Percentiles rank a stretch among this genome's conserved stretches.
Conservation (phyloP, 805 yeast species). For the Teunomyces lycoperdinae region DNA sequence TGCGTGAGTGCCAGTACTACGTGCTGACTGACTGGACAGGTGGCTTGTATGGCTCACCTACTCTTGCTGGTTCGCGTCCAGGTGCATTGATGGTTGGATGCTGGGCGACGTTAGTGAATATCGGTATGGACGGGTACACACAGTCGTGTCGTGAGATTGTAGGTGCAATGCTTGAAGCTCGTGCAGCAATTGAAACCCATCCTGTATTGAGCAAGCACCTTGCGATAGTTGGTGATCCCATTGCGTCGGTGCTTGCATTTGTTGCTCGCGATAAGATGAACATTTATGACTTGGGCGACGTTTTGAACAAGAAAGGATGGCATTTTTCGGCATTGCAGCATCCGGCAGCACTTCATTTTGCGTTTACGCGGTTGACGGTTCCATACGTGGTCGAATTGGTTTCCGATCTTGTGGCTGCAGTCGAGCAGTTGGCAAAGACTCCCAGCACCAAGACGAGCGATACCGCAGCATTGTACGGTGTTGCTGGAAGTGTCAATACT, state of each 20-base stretch:
- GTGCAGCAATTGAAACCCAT: constrained; percentile 40
- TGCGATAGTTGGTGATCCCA: constrained; percentile 80
- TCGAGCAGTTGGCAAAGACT: constrained; percentile 30
- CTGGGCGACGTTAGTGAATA: constrained; percentile 86
- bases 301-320: constrained; percentile 72
- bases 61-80: constrained; percentile 94
- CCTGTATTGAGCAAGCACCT: constrained; percentile 51
- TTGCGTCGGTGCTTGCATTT: constrained; percentile 79
- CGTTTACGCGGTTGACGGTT: constrained; percentile 72
- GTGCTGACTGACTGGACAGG: constrained; percentile 86
- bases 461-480: constrained; percentile 91
- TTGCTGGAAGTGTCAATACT: constrained; percentile 87
- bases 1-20: constrained; percentile 82
- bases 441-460: constrained; percentile 45
- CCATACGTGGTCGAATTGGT: constrained; percentile 61
- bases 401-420: constrained; percentile 33
- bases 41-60: constrained; percentile 94
- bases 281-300: constrained; percentile 78
- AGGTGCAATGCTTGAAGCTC: constrained; percentile 57
- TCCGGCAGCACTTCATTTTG: constrained; percentile 90
- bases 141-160: constrained; percentile 67
- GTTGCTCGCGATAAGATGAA: constrained; percentile 51
- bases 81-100: constrained; percentile 98
- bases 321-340: constrained; percentile 82
- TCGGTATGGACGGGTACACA: constrained; percentile 83